Evolutionary conservation across 2,329 filamentous ascomycete genomes (phyloP).

Genomic region (Hysterium pulicare): DNA sequence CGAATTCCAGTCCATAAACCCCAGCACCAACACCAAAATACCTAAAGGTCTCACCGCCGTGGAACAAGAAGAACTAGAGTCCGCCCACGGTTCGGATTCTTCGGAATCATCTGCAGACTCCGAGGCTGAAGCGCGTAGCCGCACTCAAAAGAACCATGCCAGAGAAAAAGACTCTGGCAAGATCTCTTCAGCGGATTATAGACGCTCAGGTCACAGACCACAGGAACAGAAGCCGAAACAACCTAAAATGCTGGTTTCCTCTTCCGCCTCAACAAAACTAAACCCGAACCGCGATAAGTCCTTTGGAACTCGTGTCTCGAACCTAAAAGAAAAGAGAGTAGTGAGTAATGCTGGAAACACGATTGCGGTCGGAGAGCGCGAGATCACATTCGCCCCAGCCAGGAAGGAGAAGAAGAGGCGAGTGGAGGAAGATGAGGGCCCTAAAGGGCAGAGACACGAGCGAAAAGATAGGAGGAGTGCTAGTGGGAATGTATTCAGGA

Average conservation of each 20-base stretch:
- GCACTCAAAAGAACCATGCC: neutral
- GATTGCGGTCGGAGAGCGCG: slow-evolving; percentile 52
- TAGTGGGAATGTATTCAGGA: slow-evolving; percentile 71
- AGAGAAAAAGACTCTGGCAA: neutral
- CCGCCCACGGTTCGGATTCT: slow-evolving; percentile 33
- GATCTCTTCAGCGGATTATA: slow-evolving; percentile 66
- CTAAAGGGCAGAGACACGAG: slow-evolving; percentile 21
- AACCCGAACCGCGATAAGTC: no score
- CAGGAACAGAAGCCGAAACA: slow-evolving; percentile 33
- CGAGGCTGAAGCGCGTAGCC: slow-evolving; percentile 14
- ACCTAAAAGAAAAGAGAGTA: slow-evolving; percentile 28
- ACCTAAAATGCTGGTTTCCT: slow-evolving; percentile 57
- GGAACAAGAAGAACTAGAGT: slow-evolving; percentile 56
- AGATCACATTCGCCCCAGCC: slow-evolving; percentile 70
- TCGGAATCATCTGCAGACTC: slow-evolving; percentile 33
- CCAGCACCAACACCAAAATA: slow-evolving; percentile 63
- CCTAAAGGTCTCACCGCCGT: slow-evolving; percentile 55
- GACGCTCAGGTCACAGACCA: slow-evolving; percentile 52
- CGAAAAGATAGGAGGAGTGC: slow-evolving; percentile 63
- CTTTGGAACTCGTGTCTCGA: slow-evolving; percentile 55
- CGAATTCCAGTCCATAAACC: slow-evolving; percentile 87
- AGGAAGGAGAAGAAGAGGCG: slow-evolving; percentile 41
- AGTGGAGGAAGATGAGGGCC: slow-evolving; percentile 26
- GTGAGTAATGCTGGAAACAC: slow-evolving; percentile 17
- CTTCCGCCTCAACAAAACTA: slow-evolving; percentile 41